Evolutionary conservation across 352 stramenopile species (phyloP).

Genomic region (Pythium phragmiticola): DNA sequence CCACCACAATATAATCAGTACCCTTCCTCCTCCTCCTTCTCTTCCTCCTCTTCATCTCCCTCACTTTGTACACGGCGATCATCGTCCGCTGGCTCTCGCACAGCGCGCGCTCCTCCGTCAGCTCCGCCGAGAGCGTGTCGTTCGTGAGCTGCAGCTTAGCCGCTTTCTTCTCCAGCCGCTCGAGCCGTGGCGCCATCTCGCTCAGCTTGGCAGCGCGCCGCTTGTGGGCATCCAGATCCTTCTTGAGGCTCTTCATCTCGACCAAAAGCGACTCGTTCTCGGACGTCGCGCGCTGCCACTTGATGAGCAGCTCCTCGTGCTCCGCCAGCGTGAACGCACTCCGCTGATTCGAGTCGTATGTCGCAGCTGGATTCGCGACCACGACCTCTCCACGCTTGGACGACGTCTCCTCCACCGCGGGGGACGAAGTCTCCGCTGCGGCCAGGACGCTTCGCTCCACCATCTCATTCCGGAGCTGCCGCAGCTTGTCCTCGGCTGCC

Average conservation of each 20-base stretch:
- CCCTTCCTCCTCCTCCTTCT: background rate
- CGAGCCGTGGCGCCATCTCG: conserved; percentile 41
- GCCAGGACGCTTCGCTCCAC: conserved; percentile 19
- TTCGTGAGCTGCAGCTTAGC: conserved; percentile 55
- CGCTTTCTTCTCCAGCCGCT: conserved; percentile 61
- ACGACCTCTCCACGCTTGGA: conserved; percentile 24
- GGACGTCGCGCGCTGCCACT: conserved; percentile 35
- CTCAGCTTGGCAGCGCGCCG: conserved; percentile 40
- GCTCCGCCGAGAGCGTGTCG: conserved; percentile 57
- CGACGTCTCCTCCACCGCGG: background rate
- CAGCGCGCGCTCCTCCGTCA: conserved; percentile 61
- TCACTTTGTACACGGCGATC: conserved; percentile 27
- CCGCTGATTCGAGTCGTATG: conserved; percentile 59
- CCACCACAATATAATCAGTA: background rate
- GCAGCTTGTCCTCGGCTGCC: conserved; percentile 39
- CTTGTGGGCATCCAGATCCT: conserved; percentile 48
- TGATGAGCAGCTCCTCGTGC: conserved; percentile 51
- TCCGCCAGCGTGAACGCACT: conserved; percentile 58
- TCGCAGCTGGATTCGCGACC: conserved; percentile 43
- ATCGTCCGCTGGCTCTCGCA: conserved; percentile 52
- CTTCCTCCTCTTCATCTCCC: background rate
- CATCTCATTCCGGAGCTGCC: conserved; percentile 31
- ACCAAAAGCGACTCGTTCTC: conserved; percentile 47
- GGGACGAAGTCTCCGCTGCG: background rate
- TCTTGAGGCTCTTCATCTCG: conserved; percentile 58